A percentile compares a stretch with the other conserved stretches of the same genome.
Evolutionary conservation across 306 rosid genomes (phyloP).

Genomic region (Acacia crassicarpa): DNA sequence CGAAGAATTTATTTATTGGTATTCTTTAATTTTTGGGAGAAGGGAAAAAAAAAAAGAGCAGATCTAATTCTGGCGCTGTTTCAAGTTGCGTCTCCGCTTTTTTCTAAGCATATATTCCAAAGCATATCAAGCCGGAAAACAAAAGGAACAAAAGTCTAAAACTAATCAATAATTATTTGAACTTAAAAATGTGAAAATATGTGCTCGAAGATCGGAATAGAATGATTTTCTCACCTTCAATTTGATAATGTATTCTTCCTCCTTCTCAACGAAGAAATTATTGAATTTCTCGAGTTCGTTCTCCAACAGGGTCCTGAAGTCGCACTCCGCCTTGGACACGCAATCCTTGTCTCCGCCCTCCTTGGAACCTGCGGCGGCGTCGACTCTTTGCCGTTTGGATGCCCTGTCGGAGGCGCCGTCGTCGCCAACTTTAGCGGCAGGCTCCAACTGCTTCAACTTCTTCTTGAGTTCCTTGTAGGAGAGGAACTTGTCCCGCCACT

Average conservation of each 20-base stretch:
- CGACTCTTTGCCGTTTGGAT: slow-evolving; percentile 52
- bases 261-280: slow-evolving; percentile 87
- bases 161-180: background rate
- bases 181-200: background rate
- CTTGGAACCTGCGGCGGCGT: background rate
- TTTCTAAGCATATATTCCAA: background rate
- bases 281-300: slow-evolving; percentile 94
- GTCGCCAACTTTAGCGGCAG: slow-evolving; percentile 10
- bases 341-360: slow-evolving; percentile 18
- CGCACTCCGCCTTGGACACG: slow-evolving; percentile 69
- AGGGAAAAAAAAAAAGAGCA: background rate
- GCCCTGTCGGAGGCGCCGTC: slow-evolving; percentile 39
- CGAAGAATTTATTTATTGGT: background rate
- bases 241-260: slow-evolving; percentile 90
- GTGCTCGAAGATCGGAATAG: background rate
- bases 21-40: background rate
- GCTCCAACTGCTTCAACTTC: slow-evolving; percentile 77
- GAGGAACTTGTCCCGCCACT: slow-evolving; percentile 86
- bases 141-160: background rate
- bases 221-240: slow-evolving; percentile 63
- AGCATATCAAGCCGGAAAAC: background rate
- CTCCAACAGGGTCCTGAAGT: slow-evolving; percentile 64
- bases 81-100: background rate
- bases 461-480: slow-evolving; percentile 95
- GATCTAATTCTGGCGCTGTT: background rate